Conservation (phyloP, 2,329 filamentous ascomycete genomes). For the Penicillium sp. region DNA sequence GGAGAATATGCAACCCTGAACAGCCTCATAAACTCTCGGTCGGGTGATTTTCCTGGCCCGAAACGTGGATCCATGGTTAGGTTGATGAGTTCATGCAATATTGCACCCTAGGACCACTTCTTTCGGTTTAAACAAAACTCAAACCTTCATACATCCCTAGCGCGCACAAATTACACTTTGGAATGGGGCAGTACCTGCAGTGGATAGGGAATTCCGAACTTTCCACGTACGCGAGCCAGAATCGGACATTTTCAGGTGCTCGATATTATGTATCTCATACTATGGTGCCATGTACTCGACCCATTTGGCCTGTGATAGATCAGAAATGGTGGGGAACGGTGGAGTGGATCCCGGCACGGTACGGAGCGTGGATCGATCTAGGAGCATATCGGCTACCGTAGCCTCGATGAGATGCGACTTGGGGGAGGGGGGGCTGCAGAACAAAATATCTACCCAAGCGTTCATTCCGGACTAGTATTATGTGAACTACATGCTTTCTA, state of each 20-base stretch:
- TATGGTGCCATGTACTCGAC: constrained; percentile 4
- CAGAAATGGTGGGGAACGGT: constrained; percentile 13
- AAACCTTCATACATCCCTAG: constrained; percentile 1
- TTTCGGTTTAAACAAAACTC: constrained; percentile 10
- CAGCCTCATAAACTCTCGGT: constrained; percentile 1
- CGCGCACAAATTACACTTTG: constrained; percentile 3
- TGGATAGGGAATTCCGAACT: background rate
- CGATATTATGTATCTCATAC: constrained; percentile 15
- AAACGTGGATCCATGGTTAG: constrained; percentile 22
- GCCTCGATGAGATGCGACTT: background rate
- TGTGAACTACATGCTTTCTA: background rate
- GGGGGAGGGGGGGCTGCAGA: background rate
- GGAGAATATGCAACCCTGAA: constrained; percentile 14
- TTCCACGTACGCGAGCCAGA: background rate
- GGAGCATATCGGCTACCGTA: background rate
- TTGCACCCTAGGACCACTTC: background rate
- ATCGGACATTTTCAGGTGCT: constrained; percentile 21
- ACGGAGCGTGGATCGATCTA: constrained; percentile 17
- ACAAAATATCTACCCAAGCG: background rate
- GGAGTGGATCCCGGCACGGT: constrained; percentile 14
- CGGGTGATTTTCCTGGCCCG: constrained; percentile 12
- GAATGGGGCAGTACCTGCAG: constrained; percentile 20
- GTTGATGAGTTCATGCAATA: constrained; percentile 15
- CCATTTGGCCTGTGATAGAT: constrained; percentile 16
- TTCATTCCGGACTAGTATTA: background rate